phyloP scores from a whole-genome alignment of 164 flowering plant genomes.

The Dillenia suffruticosa region DNA sequence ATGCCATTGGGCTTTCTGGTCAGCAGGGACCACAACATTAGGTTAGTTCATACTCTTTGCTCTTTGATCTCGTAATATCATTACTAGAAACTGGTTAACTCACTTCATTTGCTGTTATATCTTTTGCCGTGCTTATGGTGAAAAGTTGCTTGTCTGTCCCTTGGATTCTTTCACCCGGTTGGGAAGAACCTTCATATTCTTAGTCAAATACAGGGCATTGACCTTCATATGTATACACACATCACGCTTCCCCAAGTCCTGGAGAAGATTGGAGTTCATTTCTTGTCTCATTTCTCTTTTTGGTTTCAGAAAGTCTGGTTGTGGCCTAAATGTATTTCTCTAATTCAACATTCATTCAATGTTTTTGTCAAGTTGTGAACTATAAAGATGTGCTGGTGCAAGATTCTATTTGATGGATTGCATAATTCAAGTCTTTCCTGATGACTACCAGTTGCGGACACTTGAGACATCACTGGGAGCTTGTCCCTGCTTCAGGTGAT shows the following conservation, averaged over 20 bases:
- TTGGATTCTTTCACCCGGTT: constrained; percentile 47
- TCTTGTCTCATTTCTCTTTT: too few species aligned
- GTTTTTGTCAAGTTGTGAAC: constrained; percentile 72
- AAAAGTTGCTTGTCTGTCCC: constrained; percentile 8
- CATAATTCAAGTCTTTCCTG: constrained; percentile 97
- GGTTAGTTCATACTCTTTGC: too few species aligned
- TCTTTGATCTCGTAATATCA: constrained; percentile 89
- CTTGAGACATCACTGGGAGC: constrained; percentile 88
- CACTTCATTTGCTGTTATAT: constrained; percentile 5
- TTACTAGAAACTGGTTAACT: constrained; percentile 21
- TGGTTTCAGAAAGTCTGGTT: too few species aligned
- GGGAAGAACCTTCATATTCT: constrained; percentile 97
- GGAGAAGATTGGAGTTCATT: constrained; percentile 66
- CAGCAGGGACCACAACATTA: constrained; percentile 93
- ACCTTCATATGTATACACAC: constrained; percentile 91
- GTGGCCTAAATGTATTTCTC: background rate
- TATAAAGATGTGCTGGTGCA: constrained; percentile 98
- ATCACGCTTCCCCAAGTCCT: constrained; percentile 86
- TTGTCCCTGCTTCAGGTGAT: constrained; percentile 61
- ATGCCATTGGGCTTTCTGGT: constrained; percentile 68
- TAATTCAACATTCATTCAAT: background rate
- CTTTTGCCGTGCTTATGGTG: background rate
- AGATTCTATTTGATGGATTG: constrained; percentile 95
- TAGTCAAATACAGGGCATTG: constrained; percentile 94
- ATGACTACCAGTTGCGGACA: constrained; percentile 97